These are phyloP conservation scores for Sporothrix humicola DNA, from an alignment of 2,329 filamentous ascomycete species.

Conservation along the genomic window DNA sequence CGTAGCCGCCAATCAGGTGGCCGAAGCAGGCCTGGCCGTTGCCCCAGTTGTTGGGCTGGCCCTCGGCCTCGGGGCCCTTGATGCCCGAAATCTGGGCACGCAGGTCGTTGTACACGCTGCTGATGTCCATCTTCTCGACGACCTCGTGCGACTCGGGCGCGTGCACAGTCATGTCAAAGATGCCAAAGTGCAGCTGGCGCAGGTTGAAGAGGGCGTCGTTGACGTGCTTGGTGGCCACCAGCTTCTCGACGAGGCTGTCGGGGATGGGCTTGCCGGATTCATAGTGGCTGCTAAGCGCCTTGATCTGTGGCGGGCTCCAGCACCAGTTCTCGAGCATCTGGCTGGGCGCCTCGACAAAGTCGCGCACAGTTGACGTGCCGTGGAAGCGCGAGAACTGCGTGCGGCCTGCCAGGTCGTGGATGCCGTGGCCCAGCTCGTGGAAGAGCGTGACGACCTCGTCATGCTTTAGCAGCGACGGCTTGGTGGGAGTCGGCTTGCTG, in stretches of 20 bases:
- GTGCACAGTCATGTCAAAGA: constrained; percentile 84
- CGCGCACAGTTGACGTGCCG: constrained; percentile 68
- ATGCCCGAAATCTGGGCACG: constrained; percentile 73
- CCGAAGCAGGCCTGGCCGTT: constrained; percentile 81
- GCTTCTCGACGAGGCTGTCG: constrained; percentile 73
- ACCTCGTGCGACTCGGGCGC: constrained; percentile 71
- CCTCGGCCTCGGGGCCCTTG: constrained; percentile 73
- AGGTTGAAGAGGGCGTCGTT: constrained; percentile 81
- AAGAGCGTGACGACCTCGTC: constrained; percentile 83
- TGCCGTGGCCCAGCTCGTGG: constrained; percentile 75
- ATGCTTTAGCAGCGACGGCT: constrained; percentile 80
- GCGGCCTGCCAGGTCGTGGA: constrained; percentile 69
- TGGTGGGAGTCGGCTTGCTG: constrained; percentile 76
- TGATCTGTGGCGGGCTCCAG: constrained; percentile 70
- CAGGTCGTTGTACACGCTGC: constrained; percentile 73
- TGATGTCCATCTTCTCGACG: constrained; percentile 68
- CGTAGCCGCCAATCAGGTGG: constrained; percentile 82
- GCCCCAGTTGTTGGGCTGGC: constrained; percentile 68
- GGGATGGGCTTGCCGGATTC: constrained; percentile 72
- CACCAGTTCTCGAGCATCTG: constrained; percentile 81
- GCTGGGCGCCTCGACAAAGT: constrained; percentile 74
- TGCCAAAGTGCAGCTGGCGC: constrained; percentile 78
- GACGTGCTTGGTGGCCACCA: constrained; percentile 79
- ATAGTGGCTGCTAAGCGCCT: constrained; percentile 75
- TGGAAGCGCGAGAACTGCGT: constrained; percentile 70